Evolutionary conservation across 1,284 basidiomycete species (phyloP).

Genomic region (Leccinum variabile): DNA sequence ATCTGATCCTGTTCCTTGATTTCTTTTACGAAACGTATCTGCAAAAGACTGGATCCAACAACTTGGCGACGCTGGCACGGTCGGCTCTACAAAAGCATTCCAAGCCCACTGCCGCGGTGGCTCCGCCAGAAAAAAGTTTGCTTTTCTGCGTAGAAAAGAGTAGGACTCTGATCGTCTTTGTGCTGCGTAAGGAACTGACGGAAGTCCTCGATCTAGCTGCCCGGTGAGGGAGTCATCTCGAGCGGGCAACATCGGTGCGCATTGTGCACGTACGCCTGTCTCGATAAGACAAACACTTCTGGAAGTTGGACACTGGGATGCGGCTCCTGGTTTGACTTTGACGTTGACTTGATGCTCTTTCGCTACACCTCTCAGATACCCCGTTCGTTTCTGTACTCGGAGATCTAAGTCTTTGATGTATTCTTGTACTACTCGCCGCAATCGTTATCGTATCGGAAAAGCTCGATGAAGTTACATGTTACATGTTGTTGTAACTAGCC

Average conservation of each 20-base stretch:
- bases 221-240: not conserved
- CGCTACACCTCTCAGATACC: no score
- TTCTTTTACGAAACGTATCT: conserved; percentile 81
- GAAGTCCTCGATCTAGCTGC: not conserved
- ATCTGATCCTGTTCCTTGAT: conserved; percentile 48
- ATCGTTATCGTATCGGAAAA: not conserved
- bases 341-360: no score
- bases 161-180: not conserved
- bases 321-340: not conserved
- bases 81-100: not conserved
- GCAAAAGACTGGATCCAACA: conserved; percentile 34
- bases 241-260: not conserved
- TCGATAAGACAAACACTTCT: not conserved
- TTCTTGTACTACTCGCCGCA: not conserved
- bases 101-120: conserved; percentile 2
- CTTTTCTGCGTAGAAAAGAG: conserved; percentile 17
- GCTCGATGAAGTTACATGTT: no score
- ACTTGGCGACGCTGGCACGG: not conserved
- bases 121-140: conserved; percentile 4
- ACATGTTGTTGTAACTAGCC: no score
- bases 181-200: not conserved
- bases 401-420: no score
- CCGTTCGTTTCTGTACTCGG: not conserved
- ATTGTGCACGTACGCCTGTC: not conserved
- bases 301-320: not conserved